Conservation (phyloP, 2,329 filamentous ascomycete genomes). For the Fusarium sp. region DNA sequence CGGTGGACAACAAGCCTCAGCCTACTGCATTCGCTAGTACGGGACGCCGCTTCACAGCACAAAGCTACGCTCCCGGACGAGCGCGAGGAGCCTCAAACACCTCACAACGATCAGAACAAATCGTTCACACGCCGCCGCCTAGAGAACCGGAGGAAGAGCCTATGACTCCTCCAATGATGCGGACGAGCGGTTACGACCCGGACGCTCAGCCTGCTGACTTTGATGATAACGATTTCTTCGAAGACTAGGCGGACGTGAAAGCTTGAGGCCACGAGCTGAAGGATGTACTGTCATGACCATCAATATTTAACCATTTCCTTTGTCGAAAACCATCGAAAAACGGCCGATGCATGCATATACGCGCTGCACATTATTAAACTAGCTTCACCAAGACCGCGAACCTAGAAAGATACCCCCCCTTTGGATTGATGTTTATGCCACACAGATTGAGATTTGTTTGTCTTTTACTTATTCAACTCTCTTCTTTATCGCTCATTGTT, state of each 20-base stretch:
- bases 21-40: constrained; percentile 70
- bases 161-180: constrained; percentile 70
- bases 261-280: constrained; percentile 6
- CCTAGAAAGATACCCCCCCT: constrained; percentile 56
- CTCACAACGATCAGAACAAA: constrained; percentile 40
- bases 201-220: constrained; percentile 68
- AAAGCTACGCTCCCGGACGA: constrained; percentile 45
- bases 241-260: constrained; percentile 47
- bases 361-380: constrained; percentile 41
- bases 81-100: constrained; percentile 45
- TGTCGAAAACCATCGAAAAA: constrained; percentile 42
- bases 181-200: constrained; percentile 65
- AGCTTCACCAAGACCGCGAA: constrained; percentile 47
- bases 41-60: constrained; percentile 65
- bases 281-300: constrained; percentile 17
- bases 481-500: constrained; percentile 29
- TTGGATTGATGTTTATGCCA: constrained; percentile 47
- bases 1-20: constrained; percentile 54
- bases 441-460: constrained; percentile 42
- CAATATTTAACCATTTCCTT: constrained; percentile 39
- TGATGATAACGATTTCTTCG: constrained; percentile 68
- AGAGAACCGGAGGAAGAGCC: constrained; percentile 53
- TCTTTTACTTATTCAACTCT: constrained; percentile 18
- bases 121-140: constrained; percentile 50
- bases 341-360: constrained; percentile 37